Evolutionary conservation across 2,329 filamentous ascomycete genomes (phyloP), one percentile per base, ranked within the genome.

Genomic region (Scopulariopsis brevicaulis): DNA sequence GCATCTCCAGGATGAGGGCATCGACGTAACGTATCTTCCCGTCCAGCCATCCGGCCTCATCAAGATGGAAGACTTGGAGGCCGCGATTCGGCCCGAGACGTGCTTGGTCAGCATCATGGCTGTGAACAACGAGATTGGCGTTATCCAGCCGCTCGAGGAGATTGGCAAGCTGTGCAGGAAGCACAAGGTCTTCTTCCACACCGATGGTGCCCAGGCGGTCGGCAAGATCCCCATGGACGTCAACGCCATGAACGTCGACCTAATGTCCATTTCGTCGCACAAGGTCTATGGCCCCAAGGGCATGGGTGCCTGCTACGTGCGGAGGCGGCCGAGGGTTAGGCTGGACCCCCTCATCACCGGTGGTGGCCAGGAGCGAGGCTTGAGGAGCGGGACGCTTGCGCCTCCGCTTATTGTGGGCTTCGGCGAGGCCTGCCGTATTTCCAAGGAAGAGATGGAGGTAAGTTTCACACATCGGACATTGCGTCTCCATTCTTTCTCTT

Each of bases 281-380:
- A 99, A 99, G 75, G 96, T 99, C 58, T 99, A 99, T 69, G 94
- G 94, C 28, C 94, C 94, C 57, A 99, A 96, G 78, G 94, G 94
- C 37, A 89, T 99, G 59, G 94, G 94, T 60, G 94, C 94, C 59
- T 99, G 94, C 75, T 99, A 93, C 68, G 90, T 99, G 54, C 87
- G 94, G 67, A 84, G 94, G 75, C 83, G 94, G 59, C 94, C 94
- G 1, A 86, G 93, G 70, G 94, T 99, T 64, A 89, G 94, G 72
- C 77, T 99, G 59, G 94, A 99, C 60, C 94, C 94, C 55, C 87
- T 99, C 69, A 99, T 99, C 74, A 95, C 85, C 58, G 94, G 94
- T 61, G 94, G 94, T 73, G 94, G 94, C 6, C 94, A 99, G 71
- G 94, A 99, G 77, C 83, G 94, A 78, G 94, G 94, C 64, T 76